Conservation (phyloP, 2,329 filamentous ascomycete species). For the Fusarium sp. region DNA sequence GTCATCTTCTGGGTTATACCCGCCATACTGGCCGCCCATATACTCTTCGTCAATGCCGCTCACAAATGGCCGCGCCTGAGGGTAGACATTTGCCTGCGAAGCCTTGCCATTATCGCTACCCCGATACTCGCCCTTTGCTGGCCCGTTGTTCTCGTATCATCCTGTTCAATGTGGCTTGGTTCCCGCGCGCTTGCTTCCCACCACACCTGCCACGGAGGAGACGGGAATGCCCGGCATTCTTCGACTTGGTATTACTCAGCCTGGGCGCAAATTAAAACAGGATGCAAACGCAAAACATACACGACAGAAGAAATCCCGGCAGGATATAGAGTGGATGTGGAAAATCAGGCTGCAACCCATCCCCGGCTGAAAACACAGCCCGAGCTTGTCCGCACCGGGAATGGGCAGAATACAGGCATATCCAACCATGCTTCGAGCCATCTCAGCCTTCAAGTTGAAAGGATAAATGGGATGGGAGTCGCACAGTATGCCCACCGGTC, state of each 20-base stretch:
- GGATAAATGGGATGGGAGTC: not conserved
- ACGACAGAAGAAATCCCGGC: not conserved
- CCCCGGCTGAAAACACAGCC: not conserved
- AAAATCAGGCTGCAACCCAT: not conserved
- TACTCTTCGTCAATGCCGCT: not conserved
- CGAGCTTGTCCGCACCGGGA: not conserved
- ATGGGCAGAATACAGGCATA: not conserved
- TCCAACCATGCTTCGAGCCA: not conserved
- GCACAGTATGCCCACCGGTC: not conserved
- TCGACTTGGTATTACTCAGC: not conserved
- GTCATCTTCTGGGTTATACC: not conserved
- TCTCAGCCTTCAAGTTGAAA: not conserved
- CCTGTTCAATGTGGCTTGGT: not conserved
- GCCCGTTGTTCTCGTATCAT: not conserved
- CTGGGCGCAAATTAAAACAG: not conserved
- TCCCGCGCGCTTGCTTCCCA: not conserved
- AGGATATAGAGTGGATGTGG: not conserved
- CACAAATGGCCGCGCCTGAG: not conserved
- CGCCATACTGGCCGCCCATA: not conserved
- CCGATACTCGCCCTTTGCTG: not conserved
- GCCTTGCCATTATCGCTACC: not conserved
- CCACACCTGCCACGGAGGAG: not conserved
- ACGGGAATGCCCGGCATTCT: not conserved
- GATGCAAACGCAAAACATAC: not conserved
- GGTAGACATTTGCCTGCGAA: not conserved